Evolutionary conservation across 345 rosid species (phyloP).

Genomic region (Melaleuca quinquenervia): DNA sequence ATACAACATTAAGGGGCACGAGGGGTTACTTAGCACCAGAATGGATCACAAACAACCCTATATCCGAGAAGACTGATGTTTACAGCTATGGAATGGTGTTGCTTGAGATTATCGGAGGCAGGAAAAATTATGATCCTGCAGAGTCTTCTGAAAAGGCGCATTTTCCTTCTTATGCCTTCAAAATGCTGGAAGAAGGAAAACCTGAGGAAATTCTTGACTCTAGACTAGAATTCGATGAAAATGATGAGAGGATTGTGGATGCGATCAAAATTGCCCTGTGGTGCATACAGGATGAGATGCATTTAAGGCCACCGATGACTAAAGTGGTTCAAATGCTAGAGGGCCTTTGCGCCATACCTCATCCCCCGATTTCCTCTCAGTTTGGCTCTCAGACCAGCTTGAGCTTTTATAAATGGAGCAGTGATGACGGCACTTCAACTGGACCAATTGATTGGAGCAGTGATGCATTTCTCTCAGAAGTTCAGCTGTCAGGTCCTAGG

Average conservation of each 20-base stretch:
- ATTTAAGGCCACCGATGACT: slow-evolving; percentile 39
- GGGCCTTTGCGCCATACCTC: slow-evolving; percentile 26
- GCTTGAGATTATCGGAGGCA: slow-evolving; percentile 46
- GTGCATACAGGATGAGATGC: slow-evolving; percentile 48
- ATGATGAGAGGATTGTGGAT: slow-evolving; percentile 10
- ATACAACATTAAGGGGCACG: slow-evolving; percentile 39
- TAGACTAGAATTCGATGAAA: slow-evolving; percentile 8
- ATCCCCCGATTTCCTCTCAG: slow-evolving; percentile 17
- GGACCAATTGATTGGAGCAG: slow-evolving; percentile 11
- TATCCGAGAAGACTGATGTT: slow-evolving; percentile 45
- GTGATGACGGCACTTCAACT: slow-evolving; percentile 13
- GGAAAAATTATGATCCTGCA: slow-evolving; percentile 22
- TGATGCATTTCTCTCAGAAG: slow-evolving; percentile 17
- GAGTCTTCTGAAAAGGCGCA: slow-evolving; percentile 22
- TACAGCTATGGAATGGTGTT: slow-evolving; percentile 45
- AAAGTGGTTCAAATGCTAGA: slow-evolving; percentile 55
- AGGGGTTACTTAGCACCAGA: slow-evolving; percentile 63
- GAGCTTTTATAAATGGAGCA: slow-evolving; percentile 21
- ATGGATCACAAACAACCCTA: slow-evolving; percentile 42
- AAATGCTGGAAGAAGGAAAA: slow-evolving; percentile 34
- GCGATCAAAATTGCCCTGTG: slow-evolving; percentile 44
- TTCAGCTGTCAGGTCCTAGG: slow-evolving; percentile 36
- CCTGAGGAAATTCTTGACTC: slow-evolving; percentile 29
- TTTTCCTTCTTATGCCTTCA: slow-evolving; percentile 38
- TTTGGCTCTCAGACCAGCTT: slow-evolving; percentile 7